phyloP scores from a whole-genome alignment of 495 filamentous ascomycete species.

The Xylaria palmicola region DNA sequence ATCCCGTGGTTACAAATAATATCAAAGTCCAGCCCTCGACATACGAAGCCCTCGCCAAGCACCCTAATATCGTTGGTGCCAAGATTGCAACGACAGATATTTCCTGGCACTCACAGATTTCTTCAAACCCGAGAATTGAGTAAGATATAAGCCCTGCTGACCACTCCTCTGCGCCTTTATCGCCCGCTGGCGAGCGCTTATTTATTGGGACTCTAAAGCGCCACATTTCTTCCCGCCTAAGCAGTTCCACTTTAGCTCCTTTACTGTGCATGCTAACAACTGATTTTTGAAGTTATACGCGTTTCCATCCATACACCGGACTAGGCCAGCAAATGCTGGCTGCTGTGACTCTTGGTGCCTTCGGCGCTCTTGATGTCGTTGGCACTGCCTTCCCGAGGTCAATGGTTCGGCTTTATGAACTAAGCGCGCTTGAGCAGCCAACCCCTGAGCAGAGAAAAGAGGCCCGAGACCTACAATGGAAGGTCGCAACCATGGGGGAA shows the following conservation, averaged over 20 bases:
- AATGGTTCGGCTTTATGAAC: constrained; percentile 8
- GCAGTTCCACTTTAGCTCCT: background rate
- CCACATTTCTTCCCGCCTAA: background rate
- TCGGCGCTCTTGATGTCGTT: constrained; percentile 11
- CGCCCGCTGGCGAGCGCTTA: too few relatives aligned
- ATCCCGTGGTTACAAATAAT: constrained; percentile 9
- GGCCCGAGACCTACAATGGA: constrained; percentile 8
- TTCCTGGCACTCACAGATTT: constrained; percentile 13
- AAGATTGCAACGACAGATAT: constrained; percentile 12
- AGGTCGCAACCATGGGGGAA: constrained; percentile 13
- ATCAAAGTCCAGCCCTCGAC: constrained; percentile 13
- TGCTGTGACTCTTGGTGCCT: constrained; percentile 11
- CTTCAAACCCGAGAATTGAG: constrained; percentile 8
- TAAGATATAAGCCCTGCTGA: background rate
- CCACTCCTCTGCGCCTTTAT: background rate
- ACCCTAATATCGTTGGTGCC: constrained; percentile 10
- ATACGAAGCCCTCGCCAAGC: constrained; percentile 5
- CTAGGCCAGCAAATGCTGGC: constrained; percentile 8
- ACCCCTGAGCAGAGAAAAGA: constrained; percentile 7
- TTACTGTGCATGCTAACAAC: background rate
- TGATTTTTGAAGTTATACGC: constrained; percentile 6
- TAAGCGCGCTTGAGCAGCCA: constrained; percentile 11
- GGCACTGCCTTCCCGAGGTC: constrained; percentile 11
- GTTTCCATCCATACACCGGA: constrained; percentile 11
- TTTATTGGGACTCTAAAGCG: background rate